Conservation (phyloP, 2,329 filamentous ascomycete species). For the Pseudopyrenochaeta lycopersici region DNA sequence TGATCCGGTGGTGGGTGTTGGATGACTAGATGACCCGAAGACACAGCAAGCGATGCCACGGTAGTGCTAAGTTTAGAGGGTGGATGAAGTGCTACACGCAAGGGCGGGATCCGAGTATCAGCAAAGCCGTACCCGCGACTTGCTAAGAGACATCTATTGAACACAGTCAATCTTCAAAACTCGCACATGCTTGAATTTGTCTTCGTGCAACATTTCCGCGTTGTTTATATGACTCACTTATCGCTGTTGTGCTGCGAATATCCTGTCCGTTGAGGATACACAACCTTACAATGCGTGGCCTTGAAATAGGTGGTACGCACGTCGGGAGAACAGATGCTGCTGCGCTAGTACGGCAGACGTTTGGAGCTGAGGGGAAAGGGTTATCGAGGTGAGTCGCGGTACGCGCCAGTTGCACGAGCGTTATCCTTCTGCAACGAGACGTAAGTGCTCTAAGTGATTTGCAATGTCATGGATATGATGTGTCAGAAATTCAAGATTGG, state of each 20-base stretch:
- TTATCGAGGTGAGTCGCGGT: too few species aligned
- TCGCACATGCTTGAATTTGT: neutral
- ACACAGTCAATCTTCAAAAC: neutral
- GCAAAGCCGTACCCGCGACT: neutral
- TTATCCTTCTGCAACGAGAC: too few species aligned
- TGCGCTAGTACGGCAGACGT: neutral
- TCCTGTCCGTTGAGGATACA: slow-evolving; percentile 15
- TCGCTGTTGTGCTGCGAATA: neutral
- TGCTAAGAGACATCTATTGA: neutral
- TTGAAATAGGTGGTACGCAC: slow-evolving; percentile 3
- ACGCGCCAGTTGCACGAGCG: too few species aligned
- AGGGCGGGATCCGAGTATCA: neutral
- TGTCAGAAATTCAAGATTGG: too few species aligned
- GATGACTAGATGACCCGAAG: neutral
- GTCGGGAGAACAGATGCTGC: slow-evolving; percentile 7
- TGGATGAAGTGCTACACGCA: neutral
- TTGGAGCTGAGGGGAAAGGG: too few species aligned
- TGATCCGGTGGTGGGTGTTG: neutral
- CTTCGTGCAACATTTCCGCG: neutral
- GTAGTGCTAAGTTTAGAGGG: neutral
- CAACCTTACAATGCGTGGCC: slow-evolving; percentile 8
- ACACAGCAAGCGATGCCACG: neutral
- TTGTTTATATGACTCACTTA: neutral
- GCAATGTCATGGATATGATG: too few species aligned
- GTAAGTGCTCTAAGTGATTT: too few species aligned